Base-by-base conservation (phyloP, 495 filamentous ascomycete genomes). In the Hypoxylon fragiforme region DNA sequence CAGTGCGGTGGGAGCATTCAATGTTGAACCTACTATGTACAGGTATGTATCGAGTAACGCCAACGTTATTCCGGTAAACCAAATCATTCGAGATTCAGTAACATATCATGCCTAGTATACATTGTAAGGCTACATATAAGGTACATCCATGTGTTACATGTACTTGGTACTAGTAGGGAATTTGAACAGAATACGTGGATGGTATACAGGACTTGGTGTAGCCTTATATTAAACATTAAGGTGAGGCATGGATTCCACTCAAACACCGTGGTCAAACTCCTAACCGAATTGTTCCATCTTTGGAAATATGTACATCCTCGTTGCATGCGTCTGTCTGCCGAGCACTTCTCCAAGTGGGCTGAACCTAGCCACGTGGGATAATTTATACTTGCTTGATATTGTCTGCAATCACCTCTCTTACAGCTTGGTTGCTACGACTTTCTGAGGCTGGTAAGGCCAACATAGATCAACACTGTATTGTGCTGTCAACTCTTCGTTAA, bases 231-330 rank as follows among this genome's bases (percentile, higher is more conserved):
- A n/a, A n/a, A n/a, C n/a, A n/a, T n/a, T n/a, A n/a, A n/a, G n/a
- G n/a, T n/a, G n/a, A n/a, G n/a, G n/a, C n/a, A n/a, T n/a, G n/a
- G n/a, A n/a, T 9, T 28, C 24, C 24, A 28, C 24, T 4, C 24
- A 4, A 4, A 9, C 24, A 21, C 53, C 46, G n/a, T 37, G 30
- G 43, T 50, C 37, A 47, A 37, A 62, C 43, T 52, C 58, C 48
- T 62, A 52, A 50, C 48, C 20, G 37, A 32, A 36, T n/a, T 22
- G 38, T 43, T 48, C 47, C 43, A 62, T 57, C 58, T 41, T 46
- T 47, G 58, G 58, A 18, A 54, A 50, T 20, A n/a, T n/a, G n/a
- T n/a, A 50, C 50, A 62, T 62, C 58, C 48, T 62, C 48, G 38
- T 62, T 43, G 38, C 44, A 48, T 56, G 58, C 47, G 57, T 49